Evolutionary conservation across 2,329 filamentous ascomycete species (phyloP).

Genomic region (Stenocarpella maydis): DNA sequence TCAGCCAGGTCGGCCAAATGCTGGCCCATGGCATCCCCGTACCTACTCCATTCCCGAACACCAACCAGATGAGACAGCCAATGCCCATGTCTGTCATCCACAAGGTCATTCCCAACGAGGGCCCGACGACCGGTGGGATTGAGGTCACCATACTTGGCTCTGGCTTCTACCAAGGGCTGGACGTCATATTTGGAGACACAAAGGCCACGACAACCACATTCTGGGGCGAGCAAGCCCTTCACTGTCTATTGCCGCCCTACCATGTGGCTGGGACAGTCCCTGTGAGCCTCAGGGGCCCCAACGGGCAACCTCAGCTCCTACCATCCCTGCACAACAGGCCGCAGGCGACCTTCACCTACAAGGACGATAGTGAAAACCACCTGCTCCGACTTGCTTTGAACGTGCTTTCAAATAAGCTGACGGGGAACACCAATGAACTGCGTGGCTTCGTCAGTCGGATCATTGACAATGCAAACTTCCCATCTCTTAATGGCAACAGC

Average conservation of each 20-base stretch:
- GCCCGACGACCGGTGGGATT: slow-evolving; percentile 82
- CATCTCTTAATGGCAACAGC: slow-evolving; percentile 43
- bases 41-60: slow-evolving; percentile 25
- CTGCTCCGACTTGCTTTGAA: slow-evolving; percentile 73
- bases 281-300: slow-evolving; percentile 71
- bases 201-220: slow-evolving; percentile 76
- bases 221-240: slow-evolving; percentile 82
- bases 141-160: slow-evolving; percentile 87
- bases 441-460: slow-evolving; percentile 69
- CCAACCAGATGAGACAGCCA: slow-evolving; percentile 25
- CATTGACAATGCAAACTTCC: slow-evolving; percentile 60
- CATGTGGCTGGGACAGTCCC: slow-evolving; percentile 72
- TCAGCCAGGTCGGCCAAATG: slow-evolving; percentile 34
- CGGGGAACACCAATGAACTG: slow-evolving; percentile 67
- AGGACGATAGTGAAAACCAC: slow-evolving; percentile 74
- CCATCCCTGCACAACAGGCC: slow-evolving; percentile 46
- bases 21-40: slow-evolving; percentile 27
- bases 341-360: slow-evolving; percentile 73
- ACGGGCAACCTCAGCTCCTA: slow-evolving; percentile 45
- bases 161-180: slow-evolving; percentile 77
- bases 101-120: slow-evolving; percentile 84
- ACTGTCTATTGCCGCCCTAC: slow-evolving; percentile 79
- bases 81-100: slow-evolving; percentile 70
- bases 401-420: slow-evolving; percentile 71
- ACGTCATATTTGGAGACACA: slow-evolving; percentile 81